phyloP scores from a whole-genome alignment of 306 rosid genomes.

The Pterocarpus santalinus region DNA sequence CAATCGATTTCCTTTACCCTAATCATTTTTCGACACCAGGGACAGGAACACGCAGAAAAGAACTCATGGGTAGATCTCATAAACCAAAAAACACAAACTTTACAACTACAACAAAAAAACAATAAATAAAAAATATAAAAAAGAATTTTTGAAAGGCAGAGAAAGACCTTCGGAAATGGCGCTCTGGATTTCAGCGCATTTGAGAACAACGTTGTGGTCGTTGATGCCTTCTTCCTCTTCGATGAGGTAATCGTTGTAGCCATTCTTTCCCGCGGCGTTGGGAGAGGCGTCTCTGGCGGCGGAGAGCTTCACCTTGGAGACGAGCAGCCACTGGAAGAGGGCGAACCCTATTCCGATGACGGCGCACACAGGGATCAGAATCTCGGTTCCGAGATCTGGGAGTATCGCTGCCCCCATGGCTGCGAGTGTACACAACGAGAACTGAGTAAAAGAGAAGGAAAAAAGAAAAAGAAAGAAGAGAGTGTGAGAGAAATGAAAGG shows the following conservation, averaged over 20 bases:
- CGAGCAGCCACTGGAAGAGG: slow-evolving; percentile 76
- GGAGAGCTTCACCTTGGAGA: slow-evolving; percentile 76
- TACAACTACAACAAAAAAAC: neutral
- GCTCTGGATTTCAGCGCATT: slow-evolving; percentile 91
- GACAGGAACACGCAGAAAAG: neutral
- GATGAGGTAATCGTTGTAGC: slow-evolving; percentile 75
- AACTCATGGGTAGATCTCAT: slow-evolving; percentile 37
- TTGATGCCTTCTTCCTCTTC: slow-evolving; percentile 94
- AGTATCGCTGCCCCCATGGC: slow-evolving; percentile 76
- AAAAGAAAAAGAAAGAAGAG: neutral
- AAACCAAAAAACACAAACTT: neutral
- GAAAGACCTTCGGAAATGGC: slow-evolving; percentile 89
- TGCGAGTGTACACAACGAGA: neutral
- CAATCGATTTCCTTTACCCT: neutral
- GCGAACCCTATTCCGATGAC: slow-evolving; percentile 80
- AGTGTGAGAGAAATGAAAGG: neutral
- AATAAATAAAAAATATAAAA: neutral
- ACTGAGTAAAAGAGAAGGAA: neutral
- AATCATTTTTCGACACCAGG: neutral
- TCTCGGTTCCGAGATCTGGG: slow-evolving; percentile 87
- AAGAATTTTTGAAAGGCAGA: neutral
- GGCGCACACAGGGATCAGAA: slow-evolving; percentile 84
- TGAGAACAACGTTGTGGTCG: slow-evolving; percentile 85
- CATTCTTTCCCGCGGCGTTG: slow-evolving; percentile 65
- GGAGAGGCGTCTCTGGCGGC: slow-evolving; percentile 51